Base-by-base conservation (phyloP, 2,329 filamentous ascomycete genomes). In the Beauveria caledonica region DNA sequence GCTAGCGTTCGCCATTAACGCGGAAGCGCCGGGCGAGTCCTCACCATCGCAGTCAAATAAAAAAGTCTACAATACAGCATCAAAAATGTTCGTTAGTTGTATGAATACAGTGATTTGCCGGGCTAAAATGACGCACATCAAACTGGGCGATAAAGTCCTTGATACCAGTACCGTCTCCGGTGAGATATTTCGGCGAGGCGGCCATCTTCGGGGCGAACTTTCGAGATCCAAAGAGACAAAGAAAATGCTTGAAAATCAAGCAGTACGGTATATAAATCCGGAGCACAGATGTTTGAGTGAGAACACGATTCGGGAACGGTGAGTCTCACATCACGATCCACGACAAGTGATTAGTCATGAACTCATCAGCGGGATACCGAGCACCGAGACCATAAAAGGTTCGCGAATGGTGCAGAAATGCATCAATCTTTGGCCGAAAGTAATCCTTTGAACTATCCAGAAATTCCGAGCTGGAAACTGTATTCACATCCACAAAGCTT, bases 31-130 rank as follows among this genome's bases (percentile, higher is more conserved):
- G 15, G 15, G 6, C 19, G 15, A 21, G 45, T 27, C 48, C 79
- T 69, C 78, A 96, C 93, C 94, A 84, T 99, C 94, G 76, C 94
- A 99, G 73, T 99, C 94, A 69, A 99, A 90, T 13, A 99, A 80
- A 71, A 99, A 97, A 40, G 90, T 86, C 91, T 96, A 66, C n/a
- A 15, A 48, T 27, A n/a, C 11, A 15, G 5, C 11, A 25, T 64
- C 5, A 7, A 29, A 13, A 50, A 29, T n/a, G 60, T 57, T 17
- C 23, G n/a, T 58, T 50, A 44, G 55, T 5, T 21, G 21, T 10
- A 21, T n/a, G 17, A 13, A 50, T 3, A 21, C 1, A 11, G 13
- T 9, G 11, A 2, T 6, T n/a, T 4, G 19, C 29, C 25, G 17
- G 3, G 44, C 27, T 36, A 63, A 67, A 71, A 70, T 68, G 69